phyloP scores from a whole-genome alignment of 768 basidiomycete genomes.

The Podaxis mareebaensis region DNA sequence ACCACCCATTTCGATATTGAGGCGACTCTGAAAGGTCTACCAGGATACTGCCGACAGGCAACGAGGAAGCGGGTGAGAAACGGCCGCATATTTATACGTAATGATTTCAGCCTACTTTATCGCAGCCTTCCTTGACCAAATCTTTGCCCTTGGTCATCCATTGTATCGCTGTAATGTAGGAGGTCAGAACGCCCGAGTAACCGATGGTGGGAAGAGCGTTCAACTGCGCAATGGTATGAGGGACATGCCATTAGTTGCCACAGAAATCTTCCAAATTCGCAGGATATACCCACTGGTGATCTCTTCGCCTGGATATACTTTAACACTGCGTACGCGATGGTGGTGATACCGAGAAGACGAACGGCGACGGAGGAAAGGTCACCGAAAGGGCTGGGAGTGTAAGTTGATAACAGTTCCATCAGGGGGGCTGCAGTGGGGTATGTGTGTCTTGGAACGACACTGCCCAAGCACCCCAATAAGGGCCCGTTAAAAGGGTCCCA shows the following conservation, averaged over 20 bases:
- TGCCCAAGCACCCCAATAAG: background rate
- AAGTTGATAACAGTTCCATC: background rate
- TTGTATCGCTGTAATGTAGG: constrained; percentile 14
- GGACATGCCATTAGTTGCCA: background rate
- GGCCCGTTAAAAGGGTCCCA: background rate
- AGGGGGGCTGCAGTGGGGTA: background rate
- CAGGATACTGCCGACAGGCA: constrained; percentile 21
- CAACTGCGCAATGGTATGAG: background rate
- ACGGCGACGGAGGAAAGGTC: background rate
- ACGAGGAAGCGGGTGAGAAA: constrained; percentile 17
- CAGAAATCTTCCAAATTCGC: background rate
- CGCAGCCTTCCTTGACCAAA: background rate
- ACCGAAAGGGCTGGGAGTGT: background rate
- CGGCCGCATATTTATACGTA: too few relatives aligned
- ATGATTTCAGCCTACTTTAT: background rate
- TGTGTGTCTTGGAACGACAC: background rate
- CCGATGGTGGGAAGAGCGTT: constrained; percentile 14
- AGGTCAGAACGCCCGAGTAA: constrained; percentile 7
- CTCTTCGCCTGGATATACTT: background rate
- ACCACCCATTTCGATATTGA: constrained; percentile 38
- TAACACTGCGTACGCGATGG: background rate
- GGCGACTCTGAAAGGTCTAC: constrained; percentile 28
- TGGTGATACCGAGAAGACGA: background rate
- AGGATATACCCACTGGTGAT: background rate
- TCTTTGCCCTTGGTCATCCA: background rate